These are phyloP conservation scores for Diaporthe amygdali DNA, from an alignment of 2,329 filamentous ascomycete genomes.

Conservation along the genomic window DNA sequence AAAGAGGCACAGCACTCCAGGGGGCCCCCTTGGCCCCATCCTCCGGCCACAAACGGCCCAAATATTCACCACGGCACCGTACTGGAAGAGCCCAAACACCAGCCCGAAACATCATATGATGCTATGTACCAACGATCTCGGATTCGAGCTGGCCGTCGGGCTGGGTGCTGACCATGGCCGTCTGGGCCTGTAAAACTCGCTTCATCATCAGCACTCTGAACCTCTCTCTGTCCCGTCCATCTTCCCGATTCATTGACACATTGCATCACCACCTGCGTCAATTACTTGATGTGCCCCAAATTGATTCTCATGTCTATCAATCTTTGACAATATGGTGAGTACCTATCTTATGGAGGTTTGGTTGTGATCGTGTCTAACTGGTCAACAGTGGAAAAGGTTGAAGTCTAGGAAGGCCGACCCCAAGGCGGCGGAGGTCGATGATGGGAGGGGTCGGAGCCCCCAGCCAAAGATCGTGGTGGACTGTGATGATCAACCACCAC, in stretches of 20 bases:
- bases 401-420: slow-evolving; percentile 10
- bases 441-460: neutral
- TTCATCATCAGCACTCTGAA: neutral
- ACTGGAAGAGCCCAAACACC: slow-evolving; percentile 4
- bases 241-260: neutral
- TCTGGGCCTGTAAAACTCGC: slow-evolving; percentile 3
- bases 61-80: neutral
- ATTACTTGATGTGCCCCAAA: neutral
- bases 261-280: neutral
- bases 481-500: neutral
- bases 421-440: neutral
- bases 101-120: slow-evolving; percentile 1
- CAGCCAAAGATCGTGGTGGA: slow-evolving; percentile 13
- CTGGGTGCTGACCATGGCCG: neutral
- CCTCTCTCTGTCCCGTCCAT: neutral
- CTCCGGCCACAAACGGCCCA: neutral
- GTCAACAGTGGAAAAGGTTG: neutral
- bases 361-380: neutral
- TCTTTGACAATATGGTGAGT: slow-evolving; percentile 9
- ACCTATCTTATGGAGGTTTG: neutral
- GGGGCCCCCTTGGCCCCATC: neutral
- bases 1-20: neutral
- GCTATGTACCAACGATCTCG: neutral
- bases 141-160: neutral
- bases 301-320: neutral